These are phyloP conservation scores for sorghum (Sorghum bicolor) DNA, from an alignment of 176 grass and related monocot genomes.

Conservation along the genomic window Sorghum_bicolor_NCBIv3 NC_012870.2:3337001-3337500, in stretches of 20 bases:
- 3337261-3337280: constrained; percentile 35
- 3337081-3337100: constrained; percentile 64
- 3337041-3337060: constrained; percentile 68
- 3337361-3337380: constrained; percentile 63
- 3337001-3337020: background rate
- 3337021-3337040: constrained; percentile 62
- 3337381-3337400: constrained; percentile 99
- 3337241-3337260: constrained; percentile 52
- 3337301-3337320: background rate
- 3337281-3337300: background rate
- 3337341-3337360: constrained; percentile 51
- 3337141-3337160: constrained; percentile 93
- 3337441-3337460: constrained; percentile 93
- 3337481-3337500: constrained; percentile 4
- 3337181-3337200: constrained; percentile 84
- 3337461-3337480: constrained; percentile 45
- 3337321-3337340: background rate
- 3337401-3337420: constrained; percentile 85
- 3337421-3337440: constrained; percentile 91
- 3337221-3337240: constrained; percentile 73
- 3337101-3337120: constrained; percentile 63
- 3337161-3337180: constrained; percentile 91
- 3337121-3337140: constrained; percentile 98
- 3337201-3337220: constrained; percentile 81
- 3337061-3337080: constrained; percentile 91